Evolutionary conservation across 345 rosid genomes (phyloP).

Genomic region (Limnanthes douglasii): DNA sequence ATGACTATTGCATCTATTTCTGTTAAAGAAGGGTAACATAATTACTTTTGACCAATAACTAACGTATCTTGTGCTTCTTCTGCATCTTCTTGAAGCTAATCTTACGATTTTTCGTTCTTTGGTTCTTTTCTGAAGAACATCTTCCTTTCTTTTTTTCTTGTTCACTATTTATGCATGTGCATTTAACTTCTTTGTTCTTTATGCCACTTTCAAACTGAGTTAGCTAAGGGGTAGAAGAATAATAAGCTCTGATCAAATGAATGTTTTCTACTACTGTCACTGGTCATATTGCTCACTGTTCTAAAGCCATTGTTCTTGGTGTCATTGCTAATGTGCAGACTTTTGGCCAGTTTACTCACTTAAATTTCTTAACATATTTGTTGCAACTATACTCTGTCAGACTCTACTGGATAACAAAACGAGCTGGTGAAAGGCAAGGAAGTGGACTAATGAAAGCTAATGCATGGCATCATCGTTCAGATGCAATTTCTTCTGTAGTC

Average conservation of each 20-base stretch:
- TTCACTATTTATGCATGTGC: neutral
- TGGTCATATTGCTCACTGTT: too few species aligned
- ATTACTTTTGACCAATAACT: neutral
- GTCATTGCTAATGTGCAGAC: neutral
- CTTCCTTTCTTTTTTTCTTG: constrained; percentile 1
- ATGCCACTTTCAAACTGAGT: too few species aligned
- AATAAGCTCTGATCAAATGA: too few species aligned
- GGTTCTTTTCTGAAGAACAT: neutral
- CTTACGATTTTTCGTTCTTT: neutral
- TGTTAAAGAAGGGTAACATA: constrained; percentile 62
- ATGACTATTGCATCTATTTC: constrained; percentile 69
- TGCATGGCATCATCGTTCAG: constrained; percentile 98
- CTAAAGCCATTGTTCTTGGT: too few species aligned
- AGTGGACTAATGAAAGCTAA: constrained; percentile 97
- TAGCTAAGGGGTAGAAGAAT: too few species aligned
- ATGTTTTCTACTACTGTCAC: too few species aligned
- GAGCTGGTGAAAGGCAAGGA: constrained; percentile 73
- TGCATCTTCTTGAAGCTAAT: neutral
- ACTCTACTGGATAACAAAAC: constrained; percentile 87
- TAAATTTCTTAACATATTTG: too few species aligned
- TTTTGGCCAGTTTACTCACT: too few species aligned
- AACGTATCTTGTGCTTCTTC: neutral
- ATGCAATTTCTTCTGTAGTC: constrained; percentile 85
- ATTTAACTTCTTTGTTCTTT: constrained; percentile 1
- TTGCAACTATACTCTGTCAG: too few species aligned